These are phyloP conservation scores for Trametes maxima DNA, from an alignment of 768 basidiomycete genomes.

Conservation along the genomic window DNA sequence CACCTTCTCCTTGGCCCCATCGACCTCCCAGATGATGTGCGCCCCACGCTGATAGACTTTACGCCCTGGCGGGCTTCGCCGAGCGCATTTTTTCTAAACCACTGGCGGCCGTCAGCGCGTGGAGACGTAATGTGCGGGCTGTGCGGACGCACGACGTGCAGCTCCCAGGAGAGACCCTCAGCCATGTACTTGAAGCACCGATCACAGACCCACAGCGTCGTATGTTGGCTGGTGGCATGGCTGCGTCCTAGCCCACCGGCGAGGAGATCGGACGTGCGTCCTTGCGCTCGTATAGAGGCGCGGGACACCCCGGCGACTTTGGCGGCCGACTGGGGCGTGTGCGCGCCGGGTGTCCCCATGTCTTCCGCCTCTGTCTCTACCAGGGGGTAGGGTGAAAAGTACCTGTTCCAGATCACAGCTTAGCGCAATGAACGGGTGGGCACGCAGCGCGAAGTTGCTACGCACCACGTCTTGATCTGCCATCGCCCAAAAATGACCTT, in stretches of 20 bases:
- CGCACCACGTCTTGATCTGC: slow-evolving; percentile 88
- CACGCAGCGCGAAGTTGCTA: slow-evolving; percentile 15
- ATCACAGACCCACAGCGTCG: slow-evolving; percentile 82
- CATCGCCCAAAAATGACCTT: slow-evolving; percentile 83
- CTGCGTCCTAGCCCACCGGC: slow-evolving; percentile 61
- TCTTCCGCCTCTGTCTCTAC: slow-evolving; percentile 68
- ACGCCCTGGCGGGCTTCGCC: slow-evolving; percentile 78
- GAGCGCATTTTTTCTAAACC: slow-evolving; percentile 59
- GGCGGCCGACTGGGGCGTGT: slow-evolving; percentile 17
- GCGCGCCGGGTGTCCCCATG: slow-evolving; percentile 27
- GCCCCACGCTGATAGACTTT: slow-evolving; percentile 91
- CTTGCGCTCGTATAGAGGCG: slow-evolving; percentile 59
- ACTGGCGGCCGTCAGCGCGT: slow-evolving; percentile 17
- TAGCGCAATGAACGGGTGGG: background rate
- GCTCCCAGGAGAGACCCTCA: slow-evolving; percentile 68
- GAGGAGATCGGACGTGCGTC: slow-evolving; percentile 73
- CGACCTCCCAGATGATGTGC: slow-evolving; percentile 94
- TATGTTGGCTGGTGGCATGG: slow-evolving; percentile 47
- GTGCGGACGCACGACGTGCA: slow-evolving; percentile 58
- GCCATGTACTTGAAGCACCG: slow-evolving; percentile 97
- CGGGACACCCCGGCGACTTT: slow-evolving; percentile 53
- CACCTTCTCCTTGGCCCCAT: slow-evolving; percentile 86
- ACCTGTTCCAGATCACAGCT: slow-evolving; percentile 51
- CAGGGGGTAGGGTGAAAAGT: slow-evolving; percentile 91
- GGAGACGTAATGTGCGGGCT: slow-evolving; percentile 1